Conservation (phyloP, 1,284 basidiomycete genomes). For the Ustilago cynodontis region DNA sequence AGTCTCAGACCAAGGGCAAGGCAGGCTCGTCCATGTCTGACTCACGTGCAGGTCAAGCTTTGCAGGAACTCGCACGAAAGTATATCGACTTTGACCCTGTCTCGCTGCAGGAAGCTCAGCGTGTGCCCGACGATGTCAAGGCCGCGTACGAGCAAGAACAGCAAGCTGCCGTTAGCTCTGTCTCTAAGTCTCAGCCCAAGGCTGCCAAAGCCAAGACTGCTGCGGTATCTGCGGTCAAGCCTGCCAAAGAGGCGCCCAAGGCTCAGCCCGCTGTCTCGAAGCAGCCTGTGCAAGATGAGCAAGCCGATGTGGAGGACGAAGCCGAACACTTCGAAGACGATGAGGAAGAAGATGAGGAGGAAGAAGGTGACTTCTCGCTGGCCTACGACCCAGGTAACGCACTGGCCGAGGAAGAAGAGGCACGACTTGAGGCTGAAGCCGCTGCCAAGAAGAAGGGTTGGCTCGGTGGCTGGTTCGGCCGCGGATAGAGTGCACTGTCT, state of each 20-base stretch:
- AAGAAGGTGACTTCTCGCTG: slow-evolving; percentile 30
- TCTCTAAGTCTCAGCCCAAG: slow-evolving; percentile 12
- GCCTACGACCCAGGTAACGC: slow-evolving; percentile 62
- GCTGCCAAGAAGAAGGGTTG: slow-evolving; percentile 58
- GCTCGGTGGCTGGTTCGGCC: slow-evolving; percentile 67
- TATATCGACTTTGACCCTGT: slow-evolving; percentile 66
- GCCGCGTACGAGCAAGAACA: slow-evolving; percentile 48
- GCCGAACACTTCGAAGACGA: slow-evolving; percentile 39
- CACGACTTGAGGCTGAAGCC: slow-evolving; percentile 37
- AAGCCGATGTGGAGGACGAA: slow-evolving; percentile 22
- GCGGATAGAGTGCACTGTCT: slow-evolving; percentile 9
- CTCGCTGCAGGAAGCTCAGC: slow-evolving; percentile 48
- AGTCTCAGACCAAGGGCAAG: slow-evolving; percentile 13
- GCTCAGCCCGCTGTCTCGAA: slow-evolving; percentile 10
- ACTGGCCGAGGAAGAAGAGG: slow-evolving; percentile 60
- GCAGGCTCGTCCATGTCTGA: slow-evolving; percentile 34
- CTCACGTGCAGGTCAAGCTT: slow-evolving; percentile 59
- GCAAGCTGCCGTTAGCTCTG: slow-evolving; percentile 10
- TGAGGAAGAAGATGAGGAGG: slow-evolving; percentile 32
- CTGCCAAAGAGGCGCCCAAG: slow-evolving; percentile 5
- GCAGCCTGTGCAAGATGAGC: slow-evolving; percentile 22
- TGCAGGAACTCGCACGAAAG: slow-evolving; percentile 61
- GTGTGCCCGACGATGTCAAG: slow-evolving; percentile 36
- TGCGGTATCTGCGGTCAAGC: slow-evolving; percentile 6
- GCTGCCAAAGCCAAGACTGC: slow-evolving; percentile 19